Evolutionary conservation across 441 rosid genomes (phyloP), one percentile per base, ranked within the genome.

Genomic region (Capsella rubella): DNA sequence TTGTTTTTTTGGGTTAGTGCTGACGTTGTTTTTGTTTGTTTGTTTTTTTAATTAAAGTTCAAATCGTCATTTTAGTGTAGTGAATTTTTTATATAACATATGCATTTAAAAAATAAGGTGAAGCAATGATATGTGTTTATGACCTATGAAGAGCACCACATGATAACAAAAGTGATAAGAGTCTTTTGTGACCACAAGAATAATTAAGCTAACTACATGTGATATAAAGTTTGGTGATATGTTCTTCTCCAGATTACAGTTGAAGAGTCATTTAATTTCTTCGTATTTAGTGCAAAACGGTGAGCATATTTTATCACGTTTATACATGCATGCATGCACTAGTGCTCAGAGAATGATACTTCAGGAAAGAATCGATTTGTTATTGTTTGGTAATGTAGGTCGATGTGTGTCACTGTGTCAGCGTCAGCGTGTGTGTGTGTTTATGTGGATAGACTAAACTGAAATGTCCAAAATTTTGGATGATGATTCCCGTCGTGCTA

Each of bases 111-210:
- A 21, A 21, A 18, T 21, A 21, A 21, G 25, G 25, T 21, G 25
- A 21, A 21, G 25, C 25, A 21, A 21, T 21, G 25, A 21, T 21
- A 21, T 51, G 35, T 29, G 64, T 37, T 57, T 58, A 50, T 52
- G 75, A 71, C 60, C 45, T 16, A 29, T 40, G 73, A 21, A 67
- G 39, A 67, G 55, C 73, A 67, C 67, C 25, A 59, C 13, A 51
- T 51, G 25, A 21, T 21, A 21, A 21, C 25, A 21, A 21, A 51
- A 11, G 29, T 51, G 62, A 32, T 29, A 12, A 28, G 29, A 15
- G 35, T 64, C 13, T 37, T 39, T 57, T 12, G 32, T 51, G 43
- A 74, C 73, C 78, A 67, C 73, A 74, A 59, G 78, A 66, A 8
- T 66, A 32, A 3, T 25, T 45, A 57, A 37, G 18, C 58, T 59